Percentiles rank a stretch among this genome's conserved stretches.
phyloP scores from a whole-genome alignment of 306 rosid genomes.

The Cucumis melo region DNA sequence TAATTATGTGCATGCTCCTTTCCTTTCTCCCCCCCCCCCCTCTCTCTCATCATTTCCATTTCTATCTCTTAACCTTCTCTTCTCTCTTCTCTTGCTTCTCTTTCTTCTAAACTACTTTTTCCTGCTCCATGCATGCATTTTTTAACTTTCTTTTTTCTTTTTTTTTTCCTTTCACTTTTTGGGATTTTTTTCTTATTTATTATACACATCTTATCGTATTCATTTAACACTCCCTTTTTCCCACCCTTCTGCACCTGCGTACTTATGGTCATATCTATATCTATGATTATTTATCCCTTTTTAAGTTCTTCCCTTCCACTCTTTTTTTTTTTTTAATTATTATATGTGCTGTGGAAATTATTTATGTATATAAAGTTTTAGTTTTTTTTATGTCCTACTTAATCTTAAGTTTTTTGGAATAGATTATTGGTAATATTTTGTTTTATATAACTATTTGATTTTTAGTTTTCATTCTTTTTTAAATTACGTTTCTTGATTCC shows the following conservation, averaged over 20 bases:
- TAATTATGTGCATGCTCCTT: constrained; percentile 1
- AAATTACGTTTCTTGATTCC: too few relatives aligned
- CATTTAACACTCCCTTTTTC: neutral
- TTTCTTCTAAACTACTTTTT: constrained; percentile 2
- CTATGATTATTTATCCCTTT: neutral
- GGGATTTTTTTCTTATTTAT: neutral
- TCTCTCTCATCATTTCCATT: constrained; percentile 4
- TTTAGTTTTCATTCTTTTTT: too few relatives aligned
- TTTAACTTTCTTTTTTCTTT: too few relatives aligned
- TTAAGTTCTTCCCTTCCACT: neutral
- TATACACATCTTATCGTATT: neutral
- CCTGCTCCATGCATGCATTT: constrained; percentile 18
- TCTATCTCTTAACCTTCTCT: neutral
- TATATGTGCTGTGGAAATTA: too few relatives aligned
- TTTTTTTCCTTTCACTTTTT: neutral
- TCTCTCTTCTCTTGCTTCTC: neutral
- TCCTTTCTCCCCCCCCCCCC: neutral
- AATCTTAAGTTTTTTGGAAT: too few relatives aligned
- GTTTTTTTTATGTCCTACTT: too few relatives aligned
- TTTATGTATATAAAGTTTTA: too few relatives aligned
- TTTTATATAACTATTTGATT: too few relatives aligned
- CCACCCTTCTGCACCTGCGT: neutral
- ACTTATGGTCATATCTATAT: neutral
- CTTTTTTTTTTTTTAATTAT: too few relatives aligned
- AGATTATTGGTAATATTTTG: too few relatives aligned